Evolutionary conservation across 768 basidiomycete species (phyloP), one percentile per base, ranked within the genome.

Genomic region (Boletus sp.): DNA sequence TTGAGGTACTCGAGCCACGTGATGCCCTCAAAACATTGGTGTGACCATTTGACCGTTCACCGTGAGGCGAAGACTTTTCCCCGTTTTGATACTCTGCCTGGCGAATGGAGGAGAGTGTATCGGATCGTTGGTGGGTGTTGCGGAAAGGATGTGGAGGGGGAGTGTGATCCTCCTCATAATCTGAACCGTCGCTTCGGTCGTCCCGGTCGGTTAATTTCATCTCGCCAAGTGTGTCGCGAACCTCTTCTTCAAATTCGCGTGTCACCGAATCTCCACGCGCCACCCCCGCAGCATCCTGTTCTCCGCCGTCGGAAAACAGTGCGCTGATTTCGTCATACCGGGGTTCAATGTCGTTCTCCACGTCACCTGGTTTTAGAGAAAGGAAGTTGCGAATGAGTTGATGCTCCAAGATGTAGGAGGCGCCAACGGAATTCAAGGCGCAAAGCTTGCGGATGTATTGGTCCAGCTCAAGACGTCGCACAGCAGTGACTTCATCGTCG

Each of bases 361-460:
- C 83, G 65, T 98, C 94, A 6, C 97, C 97, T 1, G 92, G 86
- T 66, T 90, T 90, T 17, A 89, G 78, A 6, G 90, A 78, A 53
- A 98, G 80, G 73, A 98, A 99, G 52, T 82, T 80, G 52, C 94
- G 83, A 40, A 97, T 82, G 40, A 94, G 83, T 12, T 78, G 75
- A 68, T 93, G 85, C 59, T 93, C 87, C 28, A 97, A 76, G 54
- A 99, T 84, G 68, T 94, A 89, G 44, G 85, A 85, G 14, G 85
- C 87, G 4, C 86, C 86, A 15, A 77, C 75, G 54, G 75, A 71
- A 65, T 82, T 85, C 36, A 99, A 78, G 32, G 80, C 80, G 69
- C 92, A 90, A 14, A 99, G 79, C 52, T 85, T 83, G 65, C 82
- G 82, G 37, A 98, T 80, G 73, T 99, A 99, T 32, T 89, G 87